Base-by-base conservation (phyloP, 2,329 filamentous ascomycete species). In the Huntiella moniliformis region DNA sequence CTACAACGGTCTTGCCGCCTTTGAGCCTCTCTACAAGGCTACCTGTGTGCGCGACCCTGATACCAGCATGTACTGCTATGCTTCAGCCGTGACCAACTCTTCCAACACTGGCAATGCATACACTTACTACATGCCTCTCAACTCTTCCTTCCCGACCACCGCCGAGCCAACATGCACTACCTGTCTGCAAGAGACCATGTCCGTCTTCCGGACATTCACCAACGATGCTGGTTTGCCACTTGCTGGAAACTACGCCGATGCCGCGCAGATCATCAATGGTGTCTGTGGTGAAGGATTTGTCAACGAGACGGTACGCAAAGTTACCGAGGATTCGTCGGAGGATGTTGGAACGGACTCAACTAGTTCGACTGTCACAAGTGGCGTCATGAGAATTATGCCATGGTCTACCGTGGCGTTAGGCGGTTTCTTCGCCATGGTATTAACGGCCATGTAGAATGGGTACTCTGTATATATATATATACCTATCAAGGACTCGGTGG, bases 91-190 rank as follows among this genome's bases (percentile, higher is more conserved):
- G 50, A 85, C 82, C 41, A 93, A 94, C 61, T 58, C 65, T 4
- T 72, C 74, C 16, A 79, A 73, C 6, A 67, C 81, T 0, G 73
- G 76, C 31, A 80, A 91, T 58, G 71, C 75, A 32, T 88, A 87
- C 56, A 70, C 91, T 33, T 98, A 95, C 63, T 88, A 81, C 55
- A 66, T 96, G 3, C 83, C 87, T 0, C 70, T 93, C 46, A 91
- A 91, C 49, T 70, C 77, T 36, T 61, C 67, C 1, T 64, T 95
- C 10, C 82, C 83, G 0, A 67, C 66, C 11, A 71, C 71, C 16
- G 73, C 77, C 18, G 66, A 68, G n/a, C 83, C 86, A 1, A 74
- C 71, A 1, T 98, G 91, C 64, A 78, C 73, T 54, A 63, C 64
- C 36, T 96, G 91, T 59, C 67, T 91, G 38, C 68, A 78, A 56